These are phyloP conservation scores for Ophiostoma novo-ulmi DNA, from an alignment of 2,329 filamentous ascomycete species.

Conservation along the genomic window DNA sequence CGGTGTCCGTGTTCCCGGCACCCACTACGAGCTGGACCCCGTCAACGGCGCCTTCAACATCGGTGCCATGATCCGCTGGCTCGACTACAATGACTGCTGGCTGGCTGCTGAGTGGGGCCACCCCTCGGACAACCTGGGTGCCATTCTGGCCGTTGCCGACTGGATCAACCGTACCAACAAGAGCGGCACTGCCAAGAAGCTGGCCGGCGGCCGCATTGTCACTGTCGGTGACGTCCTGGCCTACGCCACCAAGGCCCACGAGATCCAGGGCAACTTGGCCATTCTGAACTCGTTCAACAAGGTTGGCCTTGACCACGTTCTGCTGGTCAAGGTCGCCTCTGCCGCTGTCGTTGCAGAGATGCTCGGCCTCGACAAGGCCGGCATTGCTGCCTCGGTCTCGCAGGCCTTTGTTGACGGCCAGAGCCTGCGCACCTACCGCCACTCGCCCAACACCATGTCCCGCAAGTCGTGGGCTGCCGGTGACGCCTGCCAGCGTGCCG, in stretches of 20 bases:
- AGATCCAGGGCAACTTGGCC: constrained; percentile 95
- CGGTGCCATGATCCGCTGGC: constrained; percentile 96
- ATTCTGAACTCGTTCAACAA: constrained; percentile 99
- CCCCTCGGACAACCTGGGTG: constrained; percentile 94
- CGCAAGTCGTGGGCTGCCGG: constrained; percentile 98
- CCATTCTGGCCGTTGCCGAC: constrained; percentile 93
- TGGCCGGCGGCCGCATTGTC: constrained; percentile 81
- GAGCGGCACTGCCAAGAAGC: constrained; percentile 33
- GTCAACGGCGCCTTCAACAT: constrained; percentile 98
- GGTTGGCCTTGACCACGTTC: constrained; percentile 95
- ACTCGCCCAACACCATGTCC: constrained; percentile 98
- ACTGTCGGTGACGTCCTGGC: constrained; percentile 88
- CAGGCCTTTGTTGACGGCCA: constrained; percentile 98
- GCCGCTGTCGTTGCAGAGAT: constrained; percentile 93
- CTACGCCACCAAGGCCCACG: constrained; percentile 98
- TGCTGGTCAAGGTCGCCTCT: constrained; percentile 95
- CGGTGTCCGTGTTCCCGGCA: constrained; percentile 85
- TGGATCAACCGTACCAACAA: constrained; percentile 92
- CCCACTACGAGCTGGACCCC: constrained; percentile 88
- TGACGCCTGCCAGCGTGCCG: constrained; percentile 92
- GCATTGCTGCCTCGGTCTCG: constrained; percentile 91
- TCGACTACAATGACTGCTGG: constrained; percentile 97
- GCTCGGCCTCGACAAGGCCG: constrained; percentile 80
- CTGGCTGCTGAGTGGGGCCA: constrained; percentile 99
- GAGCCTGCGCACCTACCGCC: constrained; percentile 91